Conservation (phyloP, 2,329 filamentous ascomycete species). For the Parastagonospora nodorum region DNA sequence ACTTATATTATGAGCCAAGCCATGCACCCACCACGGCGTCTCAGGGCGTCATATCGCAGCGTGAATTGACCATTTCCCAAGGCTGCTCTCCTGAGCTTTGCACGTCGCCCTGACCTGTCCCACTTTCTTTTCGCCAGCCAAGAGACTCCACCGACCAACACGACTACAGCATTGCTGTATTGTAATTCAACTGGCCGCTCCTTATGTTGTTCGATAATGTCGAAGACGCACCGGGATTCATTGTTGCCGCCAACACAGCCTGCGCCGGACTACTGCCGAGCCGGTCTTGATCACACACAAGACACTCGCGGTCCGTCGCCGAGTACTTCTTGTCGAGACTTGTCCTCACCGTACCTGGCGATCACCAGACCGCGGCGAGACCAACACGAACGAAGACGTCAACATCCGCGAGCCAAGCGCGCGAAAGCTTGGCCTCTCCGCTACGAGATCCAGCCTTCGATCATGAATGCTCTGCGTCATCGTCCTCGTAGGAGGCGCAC, state of each 20-base stretch:
- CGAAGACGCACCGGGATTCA: not conserved
- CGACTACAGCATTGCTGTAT: conserved; percentile 8
- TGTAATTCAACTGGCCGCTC: conserved; percentile 7
- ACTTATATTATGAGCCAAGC: conserved; percentile 26
- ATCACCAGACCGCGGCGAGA: conserved; percentile 4
- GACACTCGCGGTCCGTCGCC: not conserved
- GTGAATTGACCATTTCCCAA: conserved; percentile 1
- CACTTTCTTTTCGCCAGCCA: conserved; percentile 12
- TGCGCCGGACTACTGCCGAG: conserved; percentile 3
- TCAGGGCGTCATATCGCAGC: conserved; percentile 21
- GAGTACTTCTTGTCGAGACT: not conserved
- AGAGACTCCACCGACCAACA: conserved; percentile 1
- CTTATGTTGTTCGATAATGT: not conserved
- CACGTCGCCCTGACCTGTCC: not conserved
- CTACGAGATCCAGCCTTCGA: conserved; percentile 5
- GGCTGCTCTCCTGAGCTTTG: not conserved
- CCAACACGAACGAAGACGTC: conserved; percentile 1
- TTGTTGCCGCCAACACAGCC: conserved; percentile 17
- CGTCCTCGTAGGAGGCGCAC: conserved; percentile 9
- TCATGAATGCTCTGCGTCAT: not conserved
- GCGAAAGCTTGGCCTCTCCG: conserved; percentile 16
- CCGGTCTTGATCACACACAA: not conserved
- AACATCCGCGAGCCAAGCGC: conserved; percentile 9
- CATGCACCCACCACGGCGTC: conserved; percentile 6
- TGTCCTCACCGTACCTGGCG: conserved; percentile 1